Conservation (phyloP, 2,329 filamentous ascomycete species). For the Zasmidium angulare region DNA sequence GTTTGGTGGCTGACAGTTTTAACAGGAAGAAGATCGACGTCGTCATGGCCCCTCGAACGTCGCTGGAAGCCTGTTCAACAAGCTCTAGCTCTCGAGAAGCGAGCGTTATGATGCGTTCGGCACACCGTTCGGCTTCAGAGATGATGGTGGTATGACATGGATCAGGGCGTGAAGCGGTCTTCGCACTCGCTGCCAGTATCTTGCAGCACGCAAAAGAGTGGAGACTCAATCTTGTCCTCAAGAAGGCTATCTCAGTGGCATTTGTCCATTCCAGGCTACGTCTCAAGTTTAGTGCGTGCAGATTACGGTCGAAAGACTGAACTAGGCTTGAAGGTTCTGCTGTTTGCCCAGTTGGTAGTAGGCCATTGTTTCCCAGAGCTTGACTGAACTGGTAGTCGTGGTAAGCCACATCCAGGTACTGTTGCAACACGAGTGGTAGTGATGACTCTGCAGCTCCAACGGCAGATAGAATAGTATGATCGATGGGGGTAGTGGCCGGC, state of each 20-base stretch:
- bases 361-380: slow-evolving; percentile 3
- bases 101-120: slow-evolving; percentile 4
- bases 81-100: slow-evolving; percentile 2
- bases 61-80: slow-evolving; percentile 2
- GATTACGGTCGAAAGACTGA: not conserved
- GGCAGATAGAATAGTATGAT: slow-evolving; percentile 8
- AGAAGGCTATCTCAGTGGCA: slow-evolving; percentile 5
- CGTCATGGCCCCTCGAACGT: slow-evolving; percentile 2
- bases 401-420: slow-evolving; percentile 8
- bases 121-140: slow-evolving; percentile 2
- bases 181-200: not conserved
- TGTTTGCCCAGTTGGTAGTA: slow-evolving; percentile 1
- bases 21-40: slow-evolving; percentile 9
- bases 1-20: slow-evolving; percentile 5
- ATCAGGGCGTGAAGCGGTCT: not conserved
- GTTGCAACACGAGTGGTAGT: slow-evolving; percentile 2
- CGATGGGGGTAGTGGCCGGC: slow-evolving; percentile 6
- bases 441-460: not conserved
- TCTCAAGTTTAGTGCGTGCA: slow-evolving; percentile 5
- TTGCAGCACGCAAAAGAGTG: slow-evolving; percentile 3
- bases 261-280: slow-evolving; percentile 3
- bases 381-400: slow-evolving; percentile 8
- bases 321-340: slow-evolving; percentile 3
- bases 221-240: slow-evolving; percentile 2
- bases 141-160: not conserved